A percentile compares a stretch with the other conserved stretches of the same genome.
These are phyloP conservation scores for Botrytis byssoidea DNA, from an alignment of 2,329 filamentous ascomycete species.

Conservation along the genomic window DNA sequence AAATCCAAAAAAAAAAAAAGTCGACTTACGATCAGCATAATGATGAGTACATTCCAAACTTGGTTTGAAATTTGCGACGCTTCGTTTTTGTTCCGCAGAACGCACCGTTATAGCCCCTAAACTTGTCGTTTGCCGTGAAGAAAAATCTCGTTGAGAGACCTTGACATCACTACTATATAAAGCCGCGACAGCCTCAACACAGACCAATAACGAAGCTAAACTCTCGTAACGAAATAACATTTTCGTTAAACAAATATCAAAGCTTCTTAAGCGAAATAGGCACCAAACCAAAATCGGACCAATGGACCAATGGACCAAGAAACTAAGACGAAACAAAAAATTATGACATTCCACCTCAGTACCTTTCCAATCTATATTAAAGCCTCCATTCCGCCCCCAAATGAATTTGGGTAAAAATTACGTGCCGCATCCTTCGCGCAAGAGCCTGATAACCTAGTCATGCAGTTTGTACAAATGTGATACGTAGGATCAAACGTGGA, in stretches of 20 bases:
- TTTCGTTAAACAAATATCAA: background rate
- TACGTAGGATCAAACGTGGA: constrained; percentile 3
- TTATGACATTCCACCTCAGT: background rate
- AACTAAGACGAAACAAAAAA: background rate
- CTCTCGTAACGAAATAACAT: background rate
- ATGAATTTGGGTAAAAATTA: background rate
- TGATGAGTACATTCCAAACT: constrained; percentile 24
- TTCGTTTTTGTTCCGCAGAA: constrained; percentile 13
- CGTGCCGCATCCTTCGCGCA: background rate
- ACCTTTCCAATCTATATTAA: background rate
- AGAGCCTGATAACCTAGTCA: background rate
- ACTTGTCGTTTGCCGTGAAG: background rate
- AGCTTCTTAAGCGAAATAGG: background rate
- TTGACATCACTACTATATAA: background rate
- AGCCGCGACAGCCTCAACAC: background rate
- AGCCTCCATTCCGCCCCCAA: background rate
- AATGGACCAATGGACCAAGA: background rate
- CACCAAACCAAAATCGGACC: too few relatives aligned
- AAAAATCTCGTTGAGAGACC: background rate
- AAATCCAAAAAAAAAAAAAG: too few relatives aligned
- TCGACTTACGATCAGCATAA: constrained; percentile 26
- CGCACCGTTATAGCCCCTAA: constrained; percentile 18
- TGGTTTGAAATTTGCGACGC: constrained; percentile 14
- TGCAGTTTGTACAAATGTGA: background rate
- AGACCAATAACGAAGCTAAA: background rate